A percentile compares a stretch with the other conserved stretches of the same genome.
These are phyloP conservation scores for Oryza glaberrima DNA, from an alignment of 176 grass and related monocot genomes.

Conservation along the genomic window DNA sequence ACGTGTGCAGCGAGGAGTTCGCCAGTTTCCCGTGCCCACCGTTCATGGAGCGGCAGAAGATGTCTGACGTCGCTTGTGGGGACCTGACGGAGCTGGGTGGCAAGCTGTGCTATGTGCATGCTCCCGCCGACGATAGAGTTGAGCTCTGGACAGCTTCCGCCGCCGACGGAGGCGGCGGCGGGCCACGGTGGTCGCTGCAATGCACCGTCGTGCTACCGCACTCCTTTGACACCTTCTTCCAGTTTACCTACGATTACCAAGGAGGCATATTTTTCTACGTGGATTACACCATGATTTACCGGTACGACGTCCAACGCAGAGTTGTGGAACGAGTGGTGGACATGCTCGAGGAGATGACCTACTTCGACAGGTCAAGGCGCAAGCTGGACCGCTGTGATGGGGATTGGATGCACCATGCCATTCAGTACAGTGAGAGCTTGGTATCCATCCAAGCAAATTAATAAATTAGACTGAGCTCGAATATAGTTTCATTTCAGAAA, in stretches of 20 bases:
- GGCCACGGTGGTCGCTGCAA: background rate
- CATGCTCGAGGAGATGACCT: background rate
- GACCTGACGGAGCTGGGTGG: background rate
- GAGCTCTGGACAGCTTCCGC: background rate
- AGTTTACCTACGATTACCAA: background rate
- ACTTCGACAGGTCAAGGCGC: too few relatives aligned
- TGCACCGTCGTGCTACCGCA: background rate
- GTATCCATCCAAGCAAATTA: too few relatives aligned
- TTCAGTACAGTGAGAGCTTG: too few relatives aligned
- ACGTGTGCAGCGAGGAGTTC: background rate
- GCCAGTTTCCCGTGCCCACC: background rate
- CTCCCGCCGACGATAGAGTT: too few relatives aligned
- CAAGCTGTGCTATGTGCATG: background rate
- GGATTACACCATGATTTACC: background rate
- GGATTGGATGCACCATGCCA: too few relatives aligned
- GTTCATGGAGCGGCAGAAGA: background rate
- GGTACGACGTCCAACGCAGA: background rate
- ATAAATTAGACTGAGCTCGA: too few relatives aligned
- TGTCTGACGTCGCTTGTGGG: too few relatives aligned
- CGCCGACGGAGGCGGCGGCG: background rate
- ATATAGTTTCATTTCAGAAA: too few relatives aligned
- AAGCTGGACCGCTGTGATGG: too few relatives aligned
- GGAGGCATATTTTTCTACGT: background rate
- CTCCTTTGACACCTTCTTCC: fast-evolving
- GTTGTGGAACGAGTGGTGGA: background rate